Evolutionary conservation across 306 rosid genomes (phyloP).

Genomic region (Trichosanthes truncata): DNA sequence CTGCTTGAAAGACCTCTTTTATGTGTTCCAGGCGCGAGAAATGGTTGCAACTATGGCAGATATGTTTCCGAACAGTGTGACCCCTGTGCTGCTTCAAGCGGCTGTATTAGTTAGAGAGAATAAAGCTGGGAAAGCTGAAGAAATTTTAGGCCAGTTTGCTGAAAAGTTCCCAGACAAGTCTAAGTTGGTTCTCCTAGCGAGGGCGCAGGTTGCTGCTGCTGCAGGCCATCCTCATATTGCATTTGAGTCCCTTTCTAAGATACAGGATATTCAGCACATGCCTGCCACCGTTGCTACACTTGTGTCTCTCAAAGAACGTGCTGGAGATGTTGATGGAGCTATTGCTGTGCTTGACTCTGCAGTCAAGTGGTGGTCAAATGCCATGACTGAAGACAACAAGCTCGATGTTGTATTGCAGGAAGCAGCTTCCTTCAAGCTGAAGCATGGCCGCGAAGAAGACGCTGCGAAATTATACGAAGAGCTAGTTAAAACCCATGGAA

Average conservation of each 20-base stretch:
- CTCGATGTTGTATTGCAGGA: conserved; percentile 71
- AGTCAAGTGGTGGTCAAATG: conserved; percentile 86
- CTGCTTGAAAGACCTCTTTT: background rate
- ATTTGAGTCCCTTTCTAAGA: conserved; percentile 71
- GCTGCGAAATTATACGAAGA: conserved; percentile 75
- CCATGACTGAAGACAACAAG: conserved; percentile 81
- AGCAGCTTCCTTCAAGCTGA: conserved; percentile 81
- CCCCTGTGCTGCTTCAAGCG: conserved; percentile 56
- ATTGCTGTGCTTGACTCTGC: conserved; percentile 78
- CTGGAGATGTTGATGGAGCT: conserved; percentile 87
- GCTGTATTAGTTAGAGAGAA: conserved; percentile 76
- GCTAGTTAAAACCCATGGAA: conserved; percentile 79
- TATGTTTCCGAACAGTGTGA: conserved; percentile 71
- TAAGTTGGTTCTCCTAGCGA: conserved; percentile 51
- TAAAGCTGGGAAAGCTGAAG: conserved; percentile 89
- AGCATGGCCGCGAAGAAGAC: conserved; percentile 76
- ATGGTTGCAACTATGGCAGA: conserved; percentile 53
- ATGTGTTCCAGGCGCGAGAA: conserved; percentile 68
- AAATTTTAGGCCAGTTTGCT: conserved; percentile 65
- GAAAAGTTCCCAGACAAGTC: conserved; percentile 73
- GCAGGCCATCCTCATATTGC: conserved; percentile 85
- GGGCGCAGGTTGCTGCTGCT: conserved; percentile 97
- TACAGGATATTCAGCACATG: conserved; percentile 80
- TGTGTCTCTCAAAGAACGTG: conserved; percentile 81
- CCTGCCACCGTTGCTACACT: conserved; percentile 95